phyloP scores from a whole-genome alignment of 768 basidiomycete species.

The Tulasnella sp. region DNA sequence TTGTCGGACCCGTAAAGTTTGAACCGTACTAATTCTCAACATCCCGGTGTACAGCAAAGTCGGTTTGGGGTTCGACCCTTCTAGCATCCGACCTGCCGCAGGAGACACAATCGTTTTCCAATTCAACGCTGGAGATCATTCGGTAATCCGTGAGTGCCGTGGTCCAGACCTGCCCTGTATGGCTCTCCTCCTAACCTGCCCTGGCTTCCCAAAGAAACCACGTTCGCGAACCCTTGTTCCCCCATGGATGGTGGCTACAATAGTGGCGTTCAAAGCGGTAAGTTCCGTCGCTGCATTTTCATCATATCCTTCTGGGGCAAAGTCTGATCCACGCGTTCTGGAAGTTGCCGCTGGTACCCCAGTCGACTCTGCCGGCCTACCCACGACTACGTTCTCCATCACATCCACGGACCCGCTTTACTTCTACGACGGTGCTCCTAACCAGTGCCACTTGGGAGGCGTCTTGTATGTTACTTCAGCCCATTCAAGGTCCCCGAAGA shows the following conservation, averaged over 20 bases:
- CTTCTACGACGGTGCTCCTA: slow-evolving; percentile 18
- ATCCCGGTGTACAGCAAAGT: not conserved
- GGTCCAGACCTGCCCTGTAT: not conserved
- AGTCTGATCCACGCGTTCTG: not conserved
- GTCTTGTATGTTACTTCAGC: slow-evolving; percentile 9
- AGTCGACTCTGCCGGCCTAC: slow-evolving; percentile 7
- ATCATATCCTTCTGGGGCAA: not conserved
- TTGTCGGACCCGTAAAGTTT: not conserved
- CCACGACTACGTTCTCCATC: slow-evolving; percentile 10
- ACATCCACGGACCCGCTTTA: slow-evolving; percentile 5
- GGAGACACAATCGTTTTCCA: slow-evolving; percentile 14
- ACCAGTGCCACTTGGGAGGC: slow-evolving; percentile 7
- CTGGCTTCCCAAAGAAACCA: not conserved
- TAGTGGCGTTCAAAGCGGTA: slow-evolving; percentile 4
- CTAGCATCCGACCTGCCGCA: slow-evolving; percentile 15
- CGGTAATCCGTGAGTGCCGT: not conserved
- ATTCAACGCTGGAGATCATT: slow-evolving; percentile 8
- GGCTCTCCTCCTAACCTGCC: not conserved
- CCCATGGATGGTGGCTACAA: slow-evolving; percentile 8
- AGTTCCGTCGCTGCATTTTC: not conserved
- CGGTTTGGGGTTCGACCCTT: slow-evolving; percentile 16
- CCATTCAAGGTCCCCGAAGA: no score
- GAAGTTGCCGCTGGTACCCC: slow-evolving; percentile 6
- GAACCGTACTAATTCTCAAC: not conserved
- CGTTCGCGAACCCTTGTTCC: slow-evolving; percentile 9